Evolutionary conservation across 2,329 filamentous ascomycete species (phyloP), one percentile per base, ranked within the genome.

Genomic region (Aspergillus sp.): DNA sequence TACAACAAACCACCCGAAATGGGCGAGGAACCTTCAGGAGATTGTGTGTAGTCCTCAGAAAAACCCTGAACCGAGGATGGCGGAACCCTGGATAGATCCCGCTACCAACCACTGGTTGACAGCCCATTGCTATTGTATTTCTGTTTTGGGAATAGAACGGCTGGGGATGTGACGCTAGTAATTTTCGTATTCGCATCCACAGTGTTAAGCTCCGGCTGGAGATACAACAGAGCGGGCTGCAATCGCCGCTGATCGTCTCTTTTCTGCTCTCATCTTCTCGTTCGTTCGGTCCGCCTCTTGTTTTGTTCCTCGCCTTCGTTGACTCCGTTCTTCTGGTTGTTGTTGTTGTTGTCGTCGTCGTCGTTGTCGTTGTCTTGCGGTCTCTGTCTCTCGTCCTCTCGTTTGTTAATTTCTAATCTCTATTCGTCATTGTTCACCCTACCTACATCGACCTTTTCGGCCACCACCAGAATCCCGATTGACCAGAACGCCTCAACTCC

Each of bases 401-500:
- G 34, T 36, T 21, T 29, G 34, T 38, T 17, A n/a, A 21, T 45
- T 36, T 50, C 25, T 19, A 21, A 13, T 45, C 20, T 20, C 21
- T 44, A 6, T 23, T 50, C 40, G 41, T 17, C 42, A 20, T 43
- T 42, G 17, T 42, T 45, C 21, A 17, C 43, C 32, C 43, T 23
- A n/a, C 32, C 43, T 25, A 36, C 29, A 45, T 40, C 45, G 29
- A 48, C 21, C 4, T n/a, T 45, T 14, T 17, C 36, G 40, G 29
- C 50, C 45, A 57, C 52, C 49, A 54, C 51, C 36, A 34, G 47
- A 56, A 59, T 57, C 51, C 45, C 52, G 40, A 52, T 36, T 32
- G 17, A 41, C 38, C 17, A 25, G 20, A 40, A 40, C 36, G n/a
- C 46, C 16, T 45, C 34, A n/a, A 45, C 46, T 42, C 34, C 34